phyloP scores from a whole-genome alignment of 2,329 filamentous ascomycete species.

The Penicillium thymicola region DNA sequence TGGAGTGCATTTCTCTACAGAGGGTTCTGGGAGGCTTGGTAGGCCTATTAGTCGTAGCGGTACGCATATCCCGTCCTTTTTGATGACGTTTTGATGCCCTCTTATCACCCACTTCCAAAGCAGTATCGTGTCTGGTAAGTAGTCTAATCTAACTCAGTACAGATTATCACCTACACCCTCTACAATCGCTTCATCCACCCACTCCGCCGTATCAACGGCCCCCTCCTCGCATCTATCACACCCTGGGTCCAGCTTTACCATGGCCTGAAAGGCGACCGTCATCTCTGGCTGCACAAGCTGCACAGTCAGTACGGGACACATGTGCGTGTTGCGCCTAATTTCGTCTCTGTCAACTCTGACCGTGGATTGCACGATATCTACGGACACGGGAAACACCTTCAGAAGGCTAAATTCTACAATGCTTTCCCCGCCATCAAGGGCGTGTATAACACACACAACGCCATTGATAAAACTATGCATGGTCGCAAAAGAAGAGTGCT shows the following conservation, averaged over 20 bases:
- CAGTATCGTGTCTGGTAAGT: neutral
- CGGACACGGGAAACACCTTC: constrained; percentile 39
- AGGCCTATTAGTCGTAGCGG: constrained; percentile 18
- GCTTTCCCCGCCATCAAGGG: constrained; percentile 64
- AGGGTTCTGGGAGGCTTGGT: constrained; percentile 14
- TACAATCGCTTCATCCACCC: constrained; percentile 40
- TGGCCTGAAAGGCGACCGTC: constrained; percentile 69
- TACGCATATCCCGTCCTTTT: constrained; percentile 10
- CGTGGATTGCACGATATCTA: constrained; percentile 51
- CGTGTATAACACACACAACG: constrained; percentile 69
- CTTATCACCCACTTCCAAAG: neutral
- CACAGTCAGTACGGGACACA: constrained; percentile 67
- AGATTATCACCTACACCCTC: constrained; percentile 30
- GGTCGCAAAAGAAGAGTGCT: constrained; percentile 69
- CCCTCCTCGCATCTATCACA: constrained; percentile 30
- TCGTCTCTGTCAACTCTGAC: constrained; percentile 71
- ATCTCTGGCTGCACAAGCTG: constrained; percentile 67
- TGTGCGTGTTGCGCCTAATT: constrained; percentile 77
- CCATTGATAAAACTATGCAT: constrained; percentile 65
- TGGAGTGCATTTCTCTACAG: constrained; percentile 18
- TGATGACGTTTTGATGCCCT: neutral
- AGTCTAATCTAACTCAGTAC: neutral
- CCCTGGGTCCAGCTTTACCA: constrained; percentile 65
- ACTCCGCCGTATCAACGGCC: constrained; percentile 32
- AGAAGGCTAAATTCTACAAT: constrained; percentile 69